Evolutionary conservation across 1,139 yeast genomes (phyloP), one percentile per base, ranked within the genome.

Genomic region (Tardiomyces depauwii): DNA sequence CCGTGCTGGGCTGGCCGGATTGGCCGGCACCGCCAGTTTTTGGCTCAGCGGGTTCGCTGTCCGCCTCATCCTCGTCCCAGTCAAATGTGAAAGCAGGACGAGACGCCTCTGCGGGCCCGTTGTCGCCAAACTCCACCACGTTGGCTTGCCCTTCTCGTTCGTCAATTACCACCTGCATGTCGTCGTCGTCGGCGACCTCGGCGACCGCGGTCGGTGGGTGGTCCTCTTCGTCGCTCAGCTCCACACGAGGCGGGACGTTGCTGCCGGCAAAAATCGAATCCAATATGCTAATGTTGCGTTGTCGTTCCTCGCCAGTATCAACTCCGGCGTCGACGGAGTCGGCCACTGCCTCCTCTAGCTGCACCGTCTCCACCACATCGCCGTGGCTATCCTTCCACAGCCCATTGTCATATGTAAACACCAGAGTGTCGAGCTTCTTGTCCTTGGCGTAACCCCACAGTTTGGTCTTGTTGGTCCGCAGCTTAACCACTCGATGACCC

Each of bases 391-490:
- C 87, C 54, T 72, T 74, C 98, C 98, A 91, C 41, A 72, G 73
- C 0, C 86, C 86, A 50, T 80, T 73, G 14, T 63, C 67, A 59
- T 76, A 89, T 46, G 67, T 67, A 63, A 72, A 76, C 0, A 83
- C 82, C 55, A 88, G 69, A 54, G 82, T 91, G 41, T 75, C 72
- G 1, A 72, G 61, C 2, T 74, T 69, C 54, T 75, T 79, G 53
- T 76, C 74, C 65, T 84, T 82, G 54, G 83, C 89, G 49, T 78
- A 71, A 10, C 97, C 97, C 98, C 98, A 91, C 41, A 91, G 71
- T 57, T 87, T 87, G 23, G 81, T 78, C 65, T 85, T 85, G 56
- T 72, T 73, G 51, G 80, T 70, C 56, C 77, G 77, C 49, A 80
- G 65, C 21, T 55, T 55, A 19, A 57, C 52, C 42, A 52, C 70